Base-by-base conservation (phyloP, 768 basidiomycete genomes). In the Russula sp. region DNA sequence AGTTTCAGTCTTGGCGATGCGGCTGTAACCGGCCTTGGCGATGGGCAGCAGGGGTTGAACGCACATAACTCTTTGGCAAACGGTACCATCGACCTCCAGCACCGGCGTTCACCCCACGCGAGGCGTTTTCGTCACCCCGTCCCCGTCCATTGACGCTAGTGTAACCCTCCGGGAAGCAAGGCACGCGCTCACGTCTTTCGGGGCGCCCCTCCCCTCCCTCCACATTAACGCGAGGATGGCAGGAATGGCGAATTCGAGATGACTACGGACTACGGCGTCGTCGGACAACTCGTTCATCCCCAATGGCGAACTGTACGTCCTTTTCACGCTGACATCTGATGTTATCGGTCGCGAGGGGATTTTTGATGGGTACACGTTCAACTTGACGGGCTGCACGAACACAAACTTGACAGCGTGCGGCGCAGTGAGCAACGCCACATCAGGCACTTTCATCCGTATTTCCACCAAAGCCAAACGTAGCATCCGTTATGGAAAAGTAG, bases 161-260 rank as follows among this genome's bases (percentile, higher is more conserved):
- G 73, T 84, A 81, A 22, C 75, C 78, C 0, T 70, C 78, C 1
- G 72, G 80, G 9, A 67, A 72, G 40, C 62, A 71, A 24, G 76
- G 55, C 11, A 53, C 42, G 7, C 62, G 57, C 26, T 24, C 51
- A 26, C 68, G 68, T 57, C 49, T 62, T 10, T 60, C 66, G 55
- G 72, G 66, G 71, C 67, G 64, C 61, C n/a, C n/a, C n/a, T n/a
- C n/a, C n/a, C n/a, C n/a, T n/a, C 22, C 36, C 36, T 5, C 2
- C 20, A 1, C 20, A 16, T 48, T 66, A 50, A 64, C 20, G 48
- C 20, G 48, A 26, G 38, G 6, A 24, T 30, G 44, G 13, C 67
- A 89, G 88, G 13, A 90, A 87, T 62, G 85, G 84, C 34, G 83
- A 93, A 73, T 94, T 94, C 71, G 87, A 91, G 69, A 93, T 92